Evolutionary conservation across 2,329 filamentous ascomycete species (phyloP).

Genomic region (Clarireedia homoeocarpa): DNA sequence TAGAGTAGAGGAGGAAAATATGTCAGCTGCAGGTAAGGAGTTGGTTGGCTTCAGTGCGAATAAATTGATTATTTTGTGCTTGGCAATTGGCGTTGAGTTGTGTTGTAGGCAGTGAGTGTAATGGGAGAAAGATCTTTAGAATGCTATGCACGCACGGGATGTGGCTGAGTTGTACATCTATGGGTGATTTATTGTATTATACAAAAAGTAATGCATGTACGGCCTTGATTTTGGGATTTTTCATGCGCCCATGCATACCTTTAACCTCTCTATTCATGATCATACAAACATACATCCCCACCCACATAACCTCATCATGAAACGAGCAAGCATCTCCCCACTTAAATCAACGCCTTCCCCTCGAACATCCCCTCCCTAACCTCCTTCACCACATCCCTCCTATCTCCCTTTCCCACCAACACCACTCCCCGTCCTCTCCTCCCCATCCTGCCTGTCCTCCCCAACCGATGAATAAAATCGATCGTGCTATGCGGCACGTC

Average conservation of each 20-base stretch:
- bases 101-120: too few species aligned
- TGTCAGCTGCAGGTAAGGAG: too few species aligned
- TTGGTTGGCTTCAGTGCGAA: too few species aligned
- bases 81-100: too few species aligned
- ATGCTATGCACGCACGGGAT: too few species aligned
- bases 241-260: neutral
- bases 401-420: constrained; percentile 79
- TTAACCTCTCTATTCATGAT: neutral
- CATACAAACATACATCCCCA: neutral
- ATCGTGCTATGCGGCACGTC: constrained; percentile 98
- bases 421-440: constrained; percentile 83
- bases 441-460: constrained; percentile 87
- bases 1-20: too few species aligned
- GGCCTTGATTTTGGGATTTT: neutral
- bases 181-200: too few species aligned
- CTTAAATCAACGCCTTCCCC: constrained; percentile 65
- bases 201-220: too few species aligned
- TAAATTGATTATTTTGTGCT: too few species aligned
- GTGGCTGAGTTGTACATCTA: too few species aligned
- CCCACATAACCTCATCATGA: neutral
- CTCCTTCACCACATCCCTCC: constrained; percentile 84
- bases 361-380: constrained; percentile 85
- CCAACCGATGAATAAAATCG: constrained; percentile 94
- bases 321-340: neutral
- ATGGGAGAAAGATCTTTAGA: too few species aligned